These are phyloP conservation scores for Globisporangium cederbergense DNA, from an alignment of 352 stramenopile species.

Conservation along the genomic window DNA sequence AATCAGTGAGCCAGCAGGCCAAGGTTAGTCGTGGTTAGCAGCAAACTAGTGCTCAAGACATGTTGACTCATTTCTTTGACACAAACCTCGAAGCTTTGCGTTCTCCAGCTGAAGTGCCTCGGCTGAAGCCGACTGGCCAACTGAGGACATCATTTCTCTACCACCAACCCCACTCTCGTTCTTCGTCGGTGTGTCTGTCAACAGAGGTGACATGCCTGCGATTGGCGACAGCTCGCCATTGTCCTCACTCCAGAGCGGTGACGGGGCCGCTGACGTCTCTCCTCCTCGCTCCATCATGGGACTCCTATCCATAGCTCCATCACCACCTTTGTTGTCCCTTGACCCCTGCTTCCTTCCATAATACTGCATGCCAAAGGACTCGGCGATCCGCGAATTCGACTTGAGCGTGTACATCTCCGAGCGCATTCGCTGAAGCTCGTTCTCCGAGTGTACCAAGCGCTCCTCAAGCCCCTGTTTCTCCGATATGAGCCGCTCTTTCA, in stretches of 20 bases:
- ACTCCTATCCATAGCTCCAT: background rate
- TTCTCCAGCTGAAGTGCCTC: slow-evolving; percentile 52
- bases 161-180: background rate
- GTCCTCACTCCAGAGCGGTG: slow-evolving; percentile 69
- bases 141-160: slow-evolving; percentile 8
- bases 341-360: slow-evolving; percentile 9
- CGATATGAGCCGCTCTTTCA: slow-evolving; percentile 43
- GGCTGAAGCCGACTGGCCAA: background rate
- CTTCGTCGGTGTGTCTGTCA: slow-evolving; percentile 38
- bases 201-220: slow-evolving; percentile 40
- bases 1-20: background rate
- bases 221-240: slow-evolving; percentile 52
- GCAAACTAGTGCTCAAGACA: background rate
- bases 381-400: slow-evolving; percentile 38
- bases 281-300: slow-evolving; percentile 15
- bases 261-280: slow-evolving; percentile 25
- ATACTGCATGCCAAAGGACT: slow-evolving; percentile 43
- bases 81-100: slow-evolving; percentile 40
- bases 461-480: slow-evolving; percentile 67
- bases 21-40: background rate
- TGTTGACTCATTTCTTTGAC: too few relatives aligned
- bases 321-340: background rate
- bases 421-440: slow-evolving; percentile 50
- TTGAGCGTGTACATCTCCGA: slow-evolving; percentile 47
- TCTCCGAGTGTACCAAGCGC: slow-evolving; percentile 52